Conservation (phyloP, 441 rosid genomes). For the Gossypium schwendimanii region DNA sequence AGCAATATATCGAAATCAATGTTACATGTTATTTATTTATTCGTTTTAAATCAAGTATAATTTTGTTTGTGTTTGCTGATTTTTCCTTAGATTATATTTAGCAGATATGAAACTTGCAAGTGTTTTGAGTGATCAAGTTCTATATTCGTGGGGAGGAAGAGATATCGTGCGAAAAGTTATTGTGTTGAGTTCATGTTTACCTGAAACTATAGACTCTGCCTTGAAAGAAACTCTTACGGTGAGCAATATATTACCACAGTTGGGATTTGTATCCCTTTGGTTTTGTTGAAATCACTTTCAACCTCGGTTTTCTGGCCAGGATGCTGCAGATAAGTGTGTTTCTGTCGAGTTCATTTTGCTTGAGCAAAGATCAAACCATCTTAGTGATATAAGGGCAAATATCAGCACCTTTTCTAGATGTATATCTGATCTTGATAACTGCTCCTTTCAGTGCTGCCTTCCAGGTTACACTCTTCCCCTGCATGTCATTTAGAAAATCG, state of each 20-base stretch:
- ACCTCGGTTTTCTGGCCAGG: conserved; percentile 34
- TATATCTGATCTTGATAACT: conserved; percentile 79
- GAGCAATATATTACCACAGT: conserved; percentile 14
- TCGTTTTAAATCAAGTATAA: background rate
- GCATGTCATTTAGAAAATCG: background rate
- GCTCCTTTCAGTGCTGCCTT: conserved; percentile 54
- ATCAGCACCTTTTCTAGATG: conserved; percentile 39
- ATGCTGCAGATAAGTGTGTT: conserved; percentile 75
- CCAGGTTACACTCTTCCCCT: conserved; percentile 40
- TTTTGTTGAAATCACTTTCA: background rate
- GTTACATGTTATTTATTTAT: background rate
- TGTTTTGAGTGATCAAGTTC: conserved; percentile 52
- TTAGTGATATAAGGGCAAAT: conserved; percentile 43
- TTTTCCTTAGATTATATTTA: conserved; percentile 15
- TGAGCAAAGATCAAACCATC: conserved; percentile 46
- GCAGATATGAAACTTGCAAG: conserved; percentile 51
- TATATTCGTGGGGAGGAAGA: conserved; percentile 71
- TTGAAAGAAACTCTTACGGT: conserved; percentile 54
- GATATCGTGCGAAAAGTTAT: conserved; percentile 66
- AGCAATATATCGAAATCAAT: background rate
- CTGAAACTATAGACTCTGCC: conserved; percentile 34
- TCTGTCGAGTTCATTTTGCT: conserved; percentile 65
- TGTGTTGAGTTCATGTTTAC: conserved; percentile 56
- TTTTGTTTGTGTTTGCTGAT: background rate
- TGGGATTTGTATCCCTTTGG: conserved; percentile 1